Base-by-base conservation (phyloP, 192 early-diverging fungal species). In the Entomortierella chlamydospora region DNA sequence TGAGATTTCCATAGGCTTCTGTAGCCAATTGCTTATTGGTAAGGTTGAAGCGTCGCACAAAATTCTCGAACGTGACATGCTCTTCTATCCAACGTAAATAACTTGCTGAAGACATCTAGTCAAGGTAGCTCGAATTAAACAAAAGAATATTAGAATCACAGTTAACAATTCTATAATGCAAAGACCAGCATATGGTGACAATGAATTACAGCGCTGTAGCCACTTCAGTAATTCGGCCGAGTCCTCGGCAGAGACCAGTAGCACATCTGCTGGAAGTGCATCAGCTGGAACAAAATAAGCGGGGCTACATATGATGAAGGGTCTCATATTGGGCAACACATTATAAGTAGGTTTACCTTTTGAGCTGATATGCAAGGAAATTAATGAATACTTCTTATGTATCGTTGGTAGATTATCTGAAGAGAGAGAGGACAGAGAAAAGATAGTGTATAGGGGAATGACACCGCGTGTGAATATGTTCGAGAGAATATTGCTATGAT, bases 201-300 rank as follows among this genome's bases (percentile, higher is more conserved):
- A 41, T 41, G 39, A 41, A 41, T 13, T 13, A 60, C 23, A 41
- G 31, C 29, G 28, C 5, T 57, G 65, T 57, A 67, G 55, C 65
- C 64, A 67, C 65, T 57, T 31, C 65, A 25, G 29, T 33, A 41
- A 41, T 41, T 41, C 39, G 39, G 39, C 39, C 13, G 39, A 41
- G 39, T 41, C 39, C 55, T 51, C 55, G 41, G 65, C 65, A 57
- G 29, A 67, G 54, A 20, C 15, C 49, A 41, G 39, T 41, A 41
- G 13, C 39, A 6, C 39, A 13, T 41, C 13, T 41, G 39, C 39
- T 41, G 39, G 61, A 34, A 51, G 49, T 47, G 42, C 43, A 67
- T 67, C 65, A 57, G 65, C 65, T 54, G 47, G 39, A 67, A 54
- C 55, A 26, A 57, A 67, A 67, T 34, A 61, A 45, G 59, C 59